Percentiles rank a stretch among this genome's conserved stretches.
phyloP scores from a whole-genome alignment of 805 yeast species.

The Lipomyces spencermartinsiae region DNA sequence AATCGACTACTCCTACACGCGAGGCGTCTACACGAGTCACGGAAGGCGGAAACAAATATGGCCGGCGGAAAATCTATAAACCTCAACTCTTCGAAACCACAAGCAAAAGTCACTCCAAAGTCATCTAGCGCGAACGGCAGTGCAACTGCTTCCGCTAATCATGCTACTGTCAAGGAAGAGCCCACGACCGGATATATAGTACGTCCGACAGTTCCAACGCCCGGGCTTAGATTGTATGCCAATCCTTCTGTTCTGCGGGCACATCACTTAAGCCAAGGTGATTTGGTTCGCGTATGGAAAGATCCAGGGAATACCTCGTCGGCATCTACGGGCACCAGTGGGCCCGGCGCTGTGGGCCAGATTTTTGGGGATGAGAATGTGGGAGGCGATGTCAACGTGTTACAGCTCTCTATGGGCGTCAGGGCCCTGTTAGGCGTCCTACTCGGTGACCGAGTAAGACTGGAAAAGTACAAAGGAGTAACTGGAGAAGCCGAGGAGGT shows the following conservation, averaged over 20 bases:
- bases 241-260: slow-evolving; percentile 22
- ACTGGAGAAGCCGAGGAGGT: slow-evolving; percentile 49
- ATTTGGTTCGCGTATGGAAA: slow-evolving; percentile 29
- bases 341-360: slow-evolving; percentile 22
- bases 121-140: slow-evolving; percentile 9
- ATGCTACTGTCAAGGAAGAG: slow-evolving; percentile 14
- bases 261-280: slow-evolving; percentile 22
- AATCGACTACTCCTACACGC: no score
- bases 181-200: slow-evolving; percentile 30
- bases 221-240: slow-evolving; percentile 18
- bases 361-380: slow-evolving; percentile 18
- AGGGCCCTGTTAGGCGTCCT: slow-evolving; percentile 53
- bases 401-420: slow-evolving; percentile 44
- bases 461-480: slow-evolving; percentile 61
- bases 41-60: not conserved
- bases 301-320: slow-evolving; percentile 7
- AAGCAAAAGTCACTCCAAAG: slow-evolving; percentile 11
- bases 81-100: slow-evolving; percentile 15
- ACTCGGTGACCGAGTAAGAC: slow-evolving; percentile 58
- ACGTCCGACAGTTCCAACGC: slow-evolving; percentile 29
- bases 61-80: slow-evolving; percentile 26
- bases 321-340: slow-evolving; percentile 5
- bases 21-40: not conserved
- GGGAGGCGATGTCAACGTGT: slow-evolving; percentile 21
- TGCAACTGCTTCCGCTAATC: not conserved